Evolutionary conservation across 768 basidiomycete genomes (phyloP), one percentile per base, ranked within the genome.

Genomic region (Leucocoprinus leucothites): DNA sequence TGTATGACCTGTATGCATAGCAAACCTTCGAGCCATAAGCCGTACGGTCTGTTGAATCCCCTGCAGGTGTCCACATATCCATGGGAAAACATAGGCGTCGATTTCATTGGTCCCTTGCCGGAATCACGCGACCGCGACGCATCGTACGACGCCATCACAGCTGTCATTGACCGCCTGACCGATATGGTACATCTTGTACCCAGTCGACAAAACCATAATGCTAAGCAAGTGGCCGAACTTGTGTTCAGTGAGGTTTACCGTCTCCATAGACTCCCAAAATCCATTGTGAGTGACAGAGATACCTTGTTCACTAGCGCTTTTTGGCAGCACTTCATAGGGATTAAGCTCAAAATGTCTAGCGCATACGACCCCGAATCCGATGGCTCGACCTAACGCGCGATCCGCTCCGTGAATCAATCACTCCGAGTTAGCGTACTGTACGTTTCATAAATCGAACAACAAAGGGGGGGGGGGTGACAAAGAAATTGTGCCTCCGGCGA

Each of bases 311-410:
- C 66, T 1, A 64, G 62, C 8, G 3, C 7, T 2, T 72, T 74
- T 58, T 75, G 73, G 72, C 48, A 45, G 35, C 48, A 31, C 3
- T 36, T 59, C 1, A 56, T 53, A 7, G 58, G 58, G 1, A 48
- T 36, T 1, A 59, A 59, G 44, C 35, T 58, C 0, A 43, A 47
- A 2, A 58, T 61, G 57, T 61, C 51, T 3, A 61, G 60, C 31
- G 60, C 57, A 0, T 69, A 67, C 41, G 74, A 75, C 48, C 74
- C 71, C 1, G 66, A 77, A 50, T 68, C 72, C 0, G 71, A 74
- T 58, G 74, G 73, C 0, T 57, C 63, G 0, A 71, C 68, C 0
- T 71, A 76, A 57, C 57, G 66, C 1, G 67, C 69, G 1, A 73
- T 68, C 43, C 53, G 61, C n/a, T 68, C 69, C 0, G 55, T 71